Conservation (phyloP, 2,329 filamentous ascomycete species). For the Rachicladosporium sp. region DNA sequence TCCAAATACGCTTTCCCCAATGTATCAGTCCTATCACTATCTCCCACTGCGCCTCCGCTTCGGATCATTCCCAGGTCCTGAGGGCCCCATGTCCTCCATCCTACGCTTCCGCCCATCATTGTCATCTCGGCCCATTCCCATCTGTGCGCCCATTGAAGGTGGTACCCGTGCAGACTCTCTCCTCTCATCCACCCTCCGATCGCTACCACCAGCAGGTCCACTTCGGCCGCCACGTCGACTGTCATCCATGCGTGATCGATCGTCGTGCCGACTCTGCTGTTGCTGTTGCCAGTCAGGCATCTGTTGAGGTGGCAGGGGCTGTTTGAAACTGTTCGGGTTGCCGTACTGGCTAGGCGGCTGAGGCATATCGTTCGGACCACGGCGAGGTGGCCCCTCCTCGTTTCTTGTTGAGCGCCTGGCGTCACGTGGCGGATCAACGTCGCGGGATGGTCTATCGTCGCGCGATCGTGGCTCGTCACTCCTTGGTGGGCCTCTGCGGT, state of each 20-base stretch:
- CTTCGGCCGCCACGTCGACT: slow-evolving; percentile 1
- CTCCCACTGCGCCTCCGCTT: slow-evolving; percentile 5
- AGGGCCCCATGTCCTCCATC: slow-evolving; percentile 14
- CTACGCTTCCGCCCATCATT: slow-evolving; percentile 16
- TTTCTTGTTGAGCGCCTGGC: slow-evolving; percentile 7
- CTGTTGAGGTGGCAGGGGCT: slow-evolving; percentile 1
- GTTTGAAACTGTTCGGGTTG: slow-evolving; percentile 3
- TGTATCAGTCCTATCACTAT: background rate
- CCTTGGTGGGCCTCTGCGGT: slow-evolving; percentile 10
- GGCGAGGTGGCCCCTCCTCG: slow-evolving; percentile 11
- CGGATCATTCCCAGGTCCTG: background rate
- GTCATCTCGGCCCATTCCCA: background rate
- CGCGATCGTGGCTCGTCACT: slow-evolving; percentile 14
- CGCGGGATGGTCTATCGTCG: slow-evolving; percentile 9
- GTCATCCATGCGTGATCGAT: slow-evolving; percentile 3
- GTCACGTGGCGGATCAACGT: slow-evolving; percentile 6
- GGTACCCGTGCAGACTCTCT: slow-evolving; percentile 11
- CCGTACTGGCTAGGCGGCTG: slow-evolving; percentile 2
- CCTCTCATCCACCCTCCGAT: background rate
- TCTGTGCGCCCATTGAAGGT: slow-evolving; percentile 2
- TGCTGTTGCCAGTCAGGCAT: slow-evolving; percentile 1
- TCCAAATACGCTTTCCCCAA: background rate
- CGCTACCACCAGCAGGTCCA: background rate
- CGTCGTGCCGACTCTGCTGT: slow-evolving; percentile 12
- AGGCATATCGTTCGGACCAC: slow-evolving; percentile 6